Base-by-base conservation (phyloP, 2,329 filamentous ascomycete genomes). In the Scedosporium aurantiacum region DNA sequence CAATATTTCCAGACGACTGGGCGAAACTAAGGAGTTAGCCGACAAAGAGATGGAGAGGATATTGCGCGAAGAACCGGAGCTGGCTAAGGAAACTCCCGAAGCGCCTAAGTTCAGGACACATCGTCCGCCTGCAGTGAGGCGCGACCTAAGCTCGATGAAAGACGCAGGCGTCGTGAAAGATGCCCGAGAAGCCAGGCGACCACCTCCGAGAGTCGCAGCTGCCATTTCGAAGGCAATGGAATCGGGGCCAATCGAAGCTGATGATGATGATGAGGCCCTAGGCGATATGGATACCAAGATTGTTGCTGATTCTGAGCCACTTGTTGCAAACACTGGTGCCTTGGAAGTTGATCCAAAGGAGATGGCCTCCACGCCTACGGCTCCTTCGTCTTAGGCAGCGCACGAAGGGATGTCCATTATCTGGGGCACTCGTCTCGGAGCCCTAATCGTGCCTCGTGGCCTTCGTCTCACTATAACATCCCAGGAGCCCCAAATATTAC, bases 1-100 rank as follows among this genome's bases (percentile, higher is more conserved):
- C 27, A 86, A 84, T 56, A 87, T 92, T 60, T 83, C 85, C 68
- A 77, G 79, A 62, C 83, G 84, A 16, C 81, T 95, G 52, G 74
- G 75, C 7, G 80, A 86, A 61, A 84, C 91, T 1, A 77, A 85
- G 58, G 80, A 82, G 37, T 75, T 83, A 60, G 84, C 87, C 16
- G 77, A 77, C 50, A 78, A 78, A 59, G 85, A 89, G 71, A 79
- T 84, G 64, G 78, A 81, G 59, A 80, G 82, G 25, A 70, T 85
- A 21, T 69, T 77, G 61, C 76, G 76, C 14, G 82, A 87, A 63
- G 79, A 82, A 62, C 75, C 79, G 1, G 76, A 77, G 47, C 64
- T 74, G 18, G 71, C 74, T 47, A 72, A 72, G 57, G 75, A 76
- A 61, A 66, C 68, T 3, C 67, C 66, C 14, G 76, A 78, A 32